Evolutionary conservation across 805 yeast genomes (phyloP), one percentile per base, ranked within the genome.

Genomic region (Saturnispora diversa): DNA sequence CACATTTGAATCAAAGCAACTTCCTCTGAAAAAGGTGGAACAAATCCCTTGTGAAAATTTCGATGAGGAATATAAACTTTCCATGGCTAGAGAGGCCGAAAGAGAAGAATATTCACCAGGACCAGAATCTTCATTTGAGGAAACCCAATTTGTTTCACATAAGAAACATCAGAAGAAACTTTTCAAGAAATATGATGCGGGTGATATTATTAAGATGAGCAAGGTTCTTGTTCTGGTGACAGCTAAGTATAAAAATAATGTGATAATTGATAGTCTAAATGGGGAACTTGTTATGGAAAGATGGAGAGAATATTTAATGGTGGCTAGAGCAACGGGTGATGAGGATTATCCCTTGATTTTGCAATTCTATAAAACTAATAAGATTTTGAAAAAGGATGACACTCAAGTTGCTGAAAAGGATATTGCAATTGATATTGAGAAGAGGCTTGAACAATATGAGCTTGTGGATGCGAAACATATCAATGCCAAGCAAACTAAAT

Each of bases 291-390:
- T 83, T 1, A 45, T 68, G 8, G 88, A 84, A 43, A 62, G 86
- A 35, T 86, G 96, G 92, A 75, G 70, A 45, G 96, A 88, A 54
- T 84, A 77, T 53, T 63, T 76, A 21, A 80, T 83, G 2, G 85
- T 83, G 2, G 78, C 81, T 1, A 64, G 90, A 44, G 70, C 74
- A n/a, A 75, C 84, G 0, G 77, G 74, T 12, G 60, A 67, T 43
- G 35, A 52, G 0, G 65, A 62, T 2, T 59, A 63, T 8, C 88
- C 94, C 0, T 53, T 85, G 1, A 55, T 66, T 3, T 44, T 86
- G 1, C 87, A 86, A 51, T 73, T 87, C 44, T 80, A 75, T 58
- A 70, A 69, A 10, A 58, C 62, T 3, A 58, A 72, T 30, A 60
- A 61, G 36, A 66, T 67, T 13, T 54, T 60, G 27, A 37, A 41